Evolutionary conservation across 805 yeast genomes (phyloP), one percentile per base, ranked within the genome.

Genomic region (Lachancea quebecensis): DNA sequence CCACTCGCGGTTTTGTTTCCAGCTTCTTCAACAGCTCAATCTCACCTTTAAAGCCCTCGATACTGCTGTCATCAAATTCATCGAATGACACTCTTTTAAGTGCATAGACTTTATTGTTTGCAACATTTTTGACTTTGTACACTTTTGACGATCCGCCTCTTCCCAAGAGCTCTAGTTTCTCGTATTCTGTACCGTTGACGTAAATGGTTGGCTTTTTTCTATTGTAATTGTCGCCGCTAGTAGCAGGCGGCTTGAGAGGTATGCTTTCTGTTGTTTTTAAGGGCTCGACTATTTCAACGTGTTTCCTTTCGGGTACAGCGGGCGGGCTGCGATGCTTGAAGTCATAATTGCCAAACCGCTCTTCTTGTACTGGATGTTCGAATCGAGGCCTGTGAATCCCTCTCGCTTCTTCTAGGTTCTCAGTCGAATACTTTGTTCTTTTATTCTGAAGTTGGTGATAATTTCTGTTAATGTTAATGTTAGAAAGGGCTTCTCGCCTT

Each of bases 91-190:
- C 96, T 51, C 82, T 77, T 57, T 90, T 90, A 33, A 91, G 69
- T 0, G 98, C 98, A 61, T 75, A 86, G 1, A 77, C 65, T 52
- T 75, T 78, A 49, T 78, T 79, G 39, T 73, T 73, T 56, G 50
- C 0, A 77, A 69, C 53, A 76, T 55, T 57, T 42, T 55, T 82
- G 1, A 83, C 93, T 60, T 82, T 85, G 68, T 82, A 90, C 16
- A 90, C 98, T 58, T 84, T 87, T 0, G 96, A 89, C 0, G 96
- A 77, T 0, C 97, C 98, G 21, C 97, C 98, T 61, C 85, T 77
- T 4, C 97, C 98, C 15, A 90, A 62, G 11, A 85, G 68, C 57
- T 88, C 96, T 25, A 85, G 66, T 46, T 82, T 75, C 55, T 83
- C 90, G 58, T 85, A 91, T 36, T 73, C 73, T 30, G 72, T 72